Base-by-base conservation (phyloP, 2,329 filamentous ascomycete species). In the Aspergillus sojae region DNA sequence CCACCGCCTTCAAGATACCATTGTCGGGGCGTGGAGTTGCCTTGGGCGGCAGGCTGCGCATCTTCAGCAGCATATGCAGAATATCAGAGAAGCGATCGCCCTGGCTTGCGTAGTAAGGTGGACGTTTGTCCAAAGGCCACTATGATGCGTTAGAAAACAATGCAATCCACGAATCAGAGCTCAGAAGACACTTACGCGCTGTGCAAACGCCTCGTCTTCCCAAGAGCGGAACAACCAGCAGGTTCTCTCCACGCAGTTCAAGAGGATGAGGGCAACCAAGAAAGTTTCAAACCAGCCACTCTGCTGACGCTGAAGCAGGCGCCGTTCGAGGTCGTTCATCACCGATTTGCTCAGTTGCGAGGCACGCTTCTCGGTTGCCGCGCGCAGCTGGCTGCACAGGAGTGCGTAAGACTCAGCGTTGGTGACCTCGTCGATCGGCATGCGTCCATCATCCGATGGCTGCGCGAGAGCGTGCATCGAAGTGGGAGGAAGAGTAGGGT, bases 161-260 rank as follows among this genome's bases (percentile, higher is more conserved):
- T 26, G 21, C 3, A 34, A 36, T 26, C 57, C 21, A 43, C 6
- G 4, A 39, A 28, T 16, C 28, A 26, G 5, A 45, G 6, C 9
- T 4, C 16, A n/a, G 21, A 72, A 39, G 48, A 11, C n/a, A 72
- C 75, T 71, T 71, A 79, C 77, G 23, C 74, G 74, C 59, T 74
- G 71, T 26, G 70, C 61, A 64, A 77, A 78, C 43, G 70, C 70
- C 53, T 79, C 76, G 53, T 78, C 75, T 41, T 85, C 82, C 83
- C 83, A 86, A 1, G 78, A 81, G 36, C 79, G 82, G 74, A 86
- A 88, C 3, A 87, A 75, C 80, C 84, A 86, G 70, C 84, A 84
- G 75, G 86, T 86, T 60, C 86, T 81, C 74, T 88, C 86, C 16
- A 87, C 83, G 65, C 84, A 87, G 62, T 84, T 85, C 28, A 89